Evolutionary conservation across 352 stramenopile genomes (phyloP).

Genomic region (Achlya hypogyna): DNA sequence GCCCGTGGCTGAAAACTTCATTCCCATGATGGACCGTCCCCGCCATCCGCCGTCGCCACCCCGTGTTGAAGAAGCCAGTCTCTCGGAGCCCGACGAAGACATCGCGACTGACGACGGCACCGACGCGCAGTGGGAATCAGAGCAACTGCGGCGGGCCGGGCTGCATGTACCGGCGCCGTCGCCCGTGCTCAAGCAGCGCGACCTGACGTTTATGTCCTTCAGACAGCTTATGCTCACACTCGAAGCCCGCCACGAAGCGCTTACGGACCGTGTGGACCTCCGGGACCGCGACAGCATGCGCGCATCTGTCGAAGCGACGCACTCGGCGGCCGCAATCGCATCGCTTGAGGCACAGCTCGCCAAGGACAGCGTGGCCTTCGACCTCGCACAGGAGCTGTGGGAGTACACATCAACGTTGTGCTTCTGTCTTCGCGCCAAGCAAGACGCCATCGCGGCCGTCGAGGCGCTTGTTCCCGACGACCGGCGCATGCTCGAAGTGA

Average conservation of each 20-base stretch:
- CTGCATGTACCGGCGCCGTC: not conserved
- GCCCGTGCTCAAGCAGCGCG: not conserved
- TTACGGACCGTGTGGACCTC: not conserved
- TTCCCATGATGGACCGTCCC: not conserved
- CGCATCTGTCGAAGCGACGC: not conserved
- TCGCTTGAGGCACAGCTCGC: not conserved
- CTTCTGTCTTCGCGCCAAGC: conserved; percentile 13
- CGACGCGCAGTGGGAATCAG: conserved; percentile 8
- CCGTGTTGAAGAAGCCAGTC: not conserved
- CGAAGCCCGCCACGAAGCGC: not conserved
- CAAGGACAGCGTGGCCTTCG: not conserved
- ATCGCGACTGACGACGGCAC: not conserved
- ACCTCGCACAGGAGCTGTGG: conserved; percentile 9
- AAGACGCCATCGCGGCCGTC: not conserved
- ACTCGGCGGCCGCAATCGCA: not conserved
- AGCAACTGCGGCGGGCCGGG: conserved; percentile 14
- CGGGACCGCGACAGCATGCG: not conserved
- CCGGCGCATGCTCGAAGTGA: not conserved
- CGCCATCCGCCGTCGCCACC: not conserved
- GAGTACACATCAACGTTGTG: conserved; percentile 11
- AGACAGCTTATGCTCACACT: not conserved
- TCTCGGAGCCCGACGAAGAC: conserved; percentile 5
- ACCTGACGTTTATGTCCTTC: conserved; percentile 11
- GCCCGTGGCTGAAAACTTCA: conserved; percentile 2
- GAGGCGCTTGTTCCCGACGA: not conserved